These are phyloP conservation scores for Porphyrellus sp. DNA, from an alignment of 1,284 basidiomycete species.

Conservation along the genomic window DNA sequence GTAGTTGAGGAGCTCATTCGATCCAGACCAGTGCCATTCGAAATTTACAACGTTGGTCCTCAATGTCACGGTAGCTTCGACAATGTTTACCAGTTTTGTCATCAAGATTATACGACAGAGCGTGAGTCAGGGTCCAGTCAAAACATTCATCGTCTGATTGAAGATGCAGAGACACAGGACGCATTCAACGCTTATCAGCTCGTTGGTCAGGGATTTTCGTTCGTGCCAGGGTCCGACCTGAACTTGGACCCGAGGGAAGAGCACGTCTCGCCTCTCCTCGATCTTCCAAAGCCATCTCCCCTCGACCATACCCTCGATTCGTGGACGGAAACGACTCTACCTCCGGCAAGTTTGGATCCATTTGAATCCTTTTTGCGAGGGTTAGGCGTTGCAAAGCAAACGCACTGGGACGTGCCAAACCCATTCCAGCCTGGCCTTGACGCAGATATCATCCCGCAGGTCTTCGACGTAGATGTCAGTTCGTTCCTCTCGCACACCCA, in stretches of 20 bases:
- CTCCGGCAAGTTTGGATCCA: neutral
- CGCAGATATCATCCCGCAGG: neutral
- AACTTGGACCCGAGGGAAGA: neutral
- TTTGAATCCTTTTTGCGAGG: neutral
- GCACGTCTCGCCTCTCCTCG: neutral
- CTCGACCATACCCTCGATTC: neutral
- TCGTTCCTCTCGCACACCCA: neutral
- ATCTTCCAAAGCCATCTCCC: neutral
- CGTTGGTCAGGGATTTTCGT: neutral
- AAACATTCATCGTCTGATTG: neutral
- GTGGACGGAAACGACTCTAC: neutral
- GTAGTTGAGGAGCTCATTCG: neutral
- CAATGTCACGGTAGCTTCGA: neutral
- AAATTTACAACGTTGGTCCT: neutral
- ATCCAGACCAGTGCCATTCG: neutral
- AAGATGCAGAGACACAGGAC: neutral
- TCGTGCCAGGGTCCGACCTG: neutral
- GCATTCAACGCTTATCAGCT: neutral
- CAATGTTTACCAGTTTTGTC: neutral
- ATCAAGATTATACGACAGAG: neutral
- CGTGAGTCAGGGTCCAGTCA: constrained; percentile 7
- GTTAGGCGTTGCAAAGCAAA: neutral
- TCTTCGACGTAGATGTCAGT: constrained; percentile 1
- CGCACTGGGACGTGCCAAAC: neutral
- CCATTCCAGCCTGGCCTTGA: neutral